Base-by-base conservation (phyloP, 176 grass and related monocot genomes). In the Rhynchospora breviuscula region DNA sequence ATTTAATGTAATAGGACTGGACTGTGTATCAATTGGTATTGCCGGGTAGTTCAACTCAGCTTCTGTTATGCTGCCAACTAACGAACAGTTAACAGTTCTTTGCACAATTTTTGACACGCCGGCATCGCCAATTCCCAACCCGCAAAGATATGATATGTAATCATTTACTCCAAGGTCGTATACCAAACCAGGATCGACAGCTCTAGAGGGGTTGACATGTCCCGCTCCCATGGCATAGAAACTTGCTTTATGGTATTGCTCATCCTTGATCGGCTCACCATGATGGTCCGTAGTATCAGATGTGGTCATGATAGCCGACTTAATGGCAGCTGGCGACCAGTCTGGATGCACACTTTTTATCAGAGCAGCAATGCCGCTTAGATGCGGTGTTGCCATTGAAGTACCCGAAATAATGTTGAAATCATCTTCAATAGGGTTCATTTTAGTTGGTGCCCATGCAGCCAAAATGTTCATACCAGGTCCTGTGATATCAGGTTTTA, bases 251-350 rank as follows among this genome's bases (percentile, higher is more conserved):
- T 79, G 80, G 84, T 90, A 88, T 72, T 97, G 86, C 67, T 94
- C 90, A 61, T 97, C 88, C 73, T 90, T 87, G 82, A 97, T 94
- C 3, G 87, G 94, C 35, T 91, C 40, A 14, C 88, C 90, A 0
- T 86, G 79, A 57, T 67, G 85, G 84, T 88, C 92, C 2, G 79
- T 82, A 4, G 79, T 69, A 76, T 97, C 91, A 17, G 94, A 94
- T 10, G 88, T 88, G 2, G 94, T 97, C 88, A 97, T 94, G 86
- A 97, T 97, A 7, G 94, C 94, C n/a, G 94, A 97, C 47, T 97
- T 97, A 83, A 97, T 92, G 2, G 88, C 91, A 0, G 94, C 92
- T 0, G 94, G 94, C 0, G 94, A 84, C 94, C 94, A 97, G 19
- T 89, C 83, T 2, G 92, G 92, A 69, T 97, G 92, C 51, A 87